phyloP scores from a whole-genome alignment of 495 filamentous ascomycete species.

The Aspergillus nidulans region DNA sequence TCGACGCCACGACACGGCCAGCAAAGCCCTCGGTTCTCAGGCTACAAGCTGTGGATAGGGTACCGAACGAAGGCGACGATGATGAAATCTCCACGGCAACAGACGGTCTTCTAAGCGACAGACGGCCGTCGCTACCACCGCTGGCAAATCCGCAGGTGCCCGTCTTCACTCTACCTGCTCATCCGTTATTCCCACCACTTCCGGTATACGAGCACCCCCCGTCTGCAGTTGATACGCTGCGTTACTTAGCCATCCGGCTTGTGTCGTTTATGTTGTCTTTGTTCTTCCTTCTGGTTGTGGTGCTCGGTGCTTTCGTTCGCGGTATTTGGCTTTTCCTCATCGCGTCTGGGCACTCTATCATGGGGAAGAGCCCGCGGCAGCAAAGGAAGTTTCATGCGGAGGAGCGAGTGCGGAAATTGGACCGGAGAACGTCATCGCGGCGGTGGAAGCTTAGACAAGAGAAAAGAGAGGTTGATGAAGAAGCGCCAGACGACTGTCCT shows the following conservation, averaged over 20 bases:
- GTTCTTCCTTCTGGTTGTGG: constrained; percentile 68
- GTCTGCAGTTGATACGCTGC: constrained; percentile 55
- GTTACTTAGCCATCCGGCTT: constrained; percentile 56
- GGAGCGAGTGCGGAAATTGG: constrained; percentile 54
- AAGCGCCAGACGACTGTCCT: constrained; percentile 50
- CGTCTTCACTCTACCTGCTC: constrained; percentile 18
- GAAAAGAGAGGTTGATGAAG: constrained; percentile 34
- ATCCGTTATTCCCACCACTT: constrained; percentile 84
- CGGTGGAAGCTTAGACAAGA: constrained; percentile 54
- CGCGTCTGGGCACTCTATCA: constrained; percentile 44
- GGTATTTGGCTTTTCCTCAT: constrained; percentile 49
- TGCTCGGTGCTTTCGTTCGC: constrained; percentile 65
- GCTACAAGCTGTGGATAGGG: constrained; percentile 9
- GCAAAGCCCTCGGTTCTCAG: constrained; percentile 4
- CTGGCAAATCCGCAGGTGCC: not conserved
- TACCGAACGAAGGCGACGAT: constrained; percentile 9
- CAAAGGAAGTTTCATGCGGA: constrained; percentile 65
- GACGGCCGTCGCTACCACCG: not conserved
- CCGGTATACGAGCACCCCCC: constrained; percentile 74
- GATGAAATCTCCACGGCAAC: constrained; percentile 9
- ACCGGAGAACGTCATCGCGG: constrained; percentile 51
- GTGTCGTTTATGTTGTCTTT: constrained; percentile 73
- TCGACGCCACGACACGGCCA: not conserved
- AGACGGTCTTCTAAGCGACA: constrained; percentile 14
- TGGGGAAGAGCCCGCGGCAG: constrained; percentile 51